Base-by-base conservation (phyloP, 2,329 filamentous ascomycete genomes). In the Cordyceps pruinosa region DNA sequence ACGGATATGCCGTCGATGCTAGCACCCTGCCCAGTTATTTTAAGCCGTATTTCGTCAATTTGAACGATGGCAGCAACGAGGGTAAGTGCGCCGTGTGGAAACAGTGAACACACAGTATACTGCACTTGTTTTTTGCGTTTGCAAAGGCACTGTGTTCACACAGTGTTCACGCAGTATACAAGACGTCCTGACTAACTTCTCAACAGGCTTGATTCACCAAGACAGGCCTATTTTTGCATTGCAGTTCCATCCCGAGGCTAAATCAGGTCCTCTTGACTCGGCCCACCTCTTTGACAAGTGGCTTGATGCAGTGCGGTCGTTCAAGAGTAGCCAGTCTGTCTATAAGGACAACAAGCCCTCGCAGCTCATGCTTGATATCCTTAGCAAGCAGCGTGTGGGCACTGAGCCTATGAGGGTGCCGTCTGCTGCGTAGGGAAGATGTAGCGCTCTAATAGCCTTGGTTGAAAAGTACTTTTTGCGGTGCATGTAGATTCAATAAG, bases 161-260 rank as follows among this genome's bases (percentile, higher is more conserved):
- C n/a, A n/a, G n/a, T n/a, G n/a, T n/a, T n/a, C n/a, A n/a, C n/a
- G 72, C 30, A 46, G 28, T 13, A 19, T 13, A 19, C n/a, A 2
- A 44, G 17, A 5, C 19, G 19, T 30, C 21, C 4, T 41, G 25
- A 32, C 4, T 10, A 15, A 13, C 41, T 37, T 32, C 57, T 13
- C 5, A 58, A 32, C 45, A 77, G 79, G 89, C 59, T 90, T 99
- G 85, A 91, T 97, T 71, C 94, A 99, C 82, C 91, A 88, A 76
- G 88, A 89, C 58, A 89, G 93, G 35, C 94, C 94, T 61, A 99
- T 99, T 72, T 97, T 99, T 82, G 93, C 89, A 62, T 96, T 92
- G 25, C 94, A 99, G 75, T 99, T 99, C 85, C 94, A 99, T 71
- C 94, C 94, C 17, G 94, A 99, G 77, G 94, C 94, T 65, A 96